Evolutionary conservation across 2,329 filamentous ascomycete genomes (phyloP).

Genomic region (Penicillium sp.): DNA sequence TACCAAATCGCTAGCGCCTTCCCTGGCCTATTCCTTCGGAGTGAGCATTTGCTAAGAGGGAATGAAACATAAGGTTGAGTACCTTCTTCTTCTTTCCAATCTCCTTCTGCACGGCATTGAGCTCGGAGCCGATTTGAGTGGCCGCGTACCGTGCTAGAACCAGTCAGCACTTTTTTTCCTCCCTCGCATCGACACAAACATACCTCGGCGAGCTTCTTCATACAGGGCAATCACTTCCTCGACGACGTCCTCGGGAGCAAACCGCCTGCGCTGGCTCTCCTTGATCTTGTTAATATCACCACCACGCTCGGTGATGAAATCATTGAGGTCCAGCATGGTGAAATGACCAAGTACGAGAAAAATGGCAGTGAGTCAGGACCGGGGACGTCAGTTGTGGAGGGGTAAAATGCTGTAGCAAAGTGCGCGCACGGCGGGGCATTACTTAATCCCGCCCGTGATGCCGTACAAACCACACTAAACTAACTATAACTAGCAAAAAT

Average conservation of each 20-base stretch:
- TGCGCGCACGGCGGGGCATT: conserved; percentile 16
- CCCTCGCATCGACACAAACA: conserved; percentile 18
- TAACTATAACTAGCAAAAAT: background rate
- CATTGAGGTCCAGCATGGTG: conserved; percentile 69
- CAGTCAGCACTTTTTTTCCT: background rate
- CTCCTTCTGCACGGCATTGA: conserved; percentile 85
- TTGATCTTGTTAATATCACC: conserved; percentile 88
- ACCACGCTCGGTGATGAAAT: conserved; percentile 80
- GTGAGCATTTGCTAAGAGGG: background rate
- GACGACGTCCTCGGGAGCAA: conserved; percentile 75
- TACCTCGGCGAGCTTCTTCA: conserved; percentile 76
- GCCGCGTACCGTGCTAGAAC: conserved; percentile 65
- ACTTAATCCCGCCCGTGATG: conserved; percentile 16
- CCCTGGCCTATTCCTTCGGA: conserved; percentile 61
- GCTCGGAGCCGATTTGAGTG: conserved; percentile 74
- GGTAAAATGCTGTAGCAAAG: conserved; percentile 21
- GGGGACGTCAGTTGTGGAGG: conserved; percentile 19
- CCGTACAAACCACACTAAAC: no score
- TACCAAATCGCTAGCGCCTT: conserved; percentile 75
- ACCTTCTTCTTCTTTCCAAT: conserved; percentile 90
- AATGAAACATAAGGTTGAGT: conserved; percentile 1
- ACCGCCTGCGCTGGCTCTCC: conserved; percentile 80
- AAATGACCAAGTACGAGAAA: conserved; percentile 3
- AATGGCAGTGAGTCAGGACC: conserved; percentile 18
- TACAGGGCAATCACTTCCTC: conserved; percentile 86